Evolutionary conservation across 2,329 filamentous ascomycete species (phyloP), one percentile per base, ranked within the genome.

Genomic region (Phialophora expanda): DNA sequence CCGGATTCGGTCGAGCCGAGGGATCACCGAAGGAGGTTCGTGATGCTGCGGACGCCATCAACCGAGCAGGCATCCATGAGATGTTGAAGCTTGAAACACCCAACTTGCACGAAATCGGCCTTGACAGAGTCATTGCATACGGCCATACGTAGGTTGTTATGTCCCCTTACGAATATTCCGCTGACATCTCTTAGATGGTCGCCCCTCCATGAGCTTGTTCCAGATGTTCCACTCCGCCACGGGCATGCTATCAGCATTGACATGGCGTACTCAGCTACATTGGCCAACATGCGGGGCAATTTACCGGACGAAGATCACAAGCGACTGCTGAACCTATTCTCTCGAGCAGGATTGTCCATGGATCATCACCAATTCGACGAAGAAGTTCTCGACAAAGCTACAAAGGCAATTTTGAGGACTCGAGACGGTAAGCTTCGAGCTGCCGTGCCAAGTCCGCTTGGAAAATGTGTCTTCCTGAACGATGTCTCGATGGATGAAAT

Each of bases 231-330:
- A 0, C 83, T 91, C 51, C 86, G 89, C 50, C 89, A 91, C 74
- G 89, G 89, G 3, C 89, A 91, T 73, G 89, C 89, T 70, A 91
- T 91, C 71, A 89, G 87, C 2, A 89, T 91, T 67, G 89, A 91
- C 75, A 91, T 91, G 89, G 89, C 89, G 0, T 91, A 89, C 78
- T 89, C 88, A 0, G 88, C 89, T 0, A 91, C 89, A 0, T 81
- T 91, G 3, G 87, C 89, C 20, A 84, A 88, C 73, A 76, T 81
- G 66, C 84, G 87, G n/a, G 86, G 87, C 3, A 79, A 90, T 0
- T 81, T 91, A 9, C 83, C 81, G 24, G 79, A 86, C 53, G 80
- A 79, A 0, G 88, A 91, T 69, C 87, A 90, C 74, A 80, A 77
- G 28, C 83, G 88, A 20, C 77, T 91, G 0, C 78, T 91, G n/a